Percentiles rank a stretch among this genome's conserved stretches.
phyloP scores from a whole-genome alignment of 257 asterid species.

The Capsicum baccatum region DNA sequence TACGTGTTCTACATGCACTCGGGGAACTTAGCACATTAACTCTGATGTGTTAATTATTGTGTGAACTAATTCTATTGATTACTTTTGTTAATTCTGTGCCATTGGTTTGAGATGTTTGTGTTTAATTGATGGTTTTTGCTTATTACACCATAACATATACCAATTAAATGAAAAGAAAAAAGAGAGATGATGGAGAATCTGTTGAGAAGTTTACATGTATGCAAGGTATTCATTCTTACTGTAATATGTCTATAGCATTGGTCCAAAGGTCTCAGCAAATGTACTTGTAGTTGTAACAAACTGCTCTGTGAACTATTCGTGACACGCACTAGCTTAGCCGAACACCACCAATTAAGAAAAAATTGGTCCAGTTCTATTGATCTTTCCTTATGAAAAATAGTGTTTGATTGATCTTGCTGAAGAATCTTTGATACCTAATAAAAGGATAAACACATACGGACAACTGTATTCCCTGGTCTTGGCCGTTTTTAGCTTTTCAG shows the following conservation, averaged over 20 bases:
- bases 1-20: not conserved
- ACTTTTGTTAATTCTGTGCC: not conserved
- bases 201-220: not conserved
- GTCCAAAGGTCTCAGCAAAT: too few species aligned
- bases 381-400: not conserved
- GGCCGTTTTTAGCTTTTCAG: not conserved
- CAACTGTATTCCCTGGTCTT: not conserved
- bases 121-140: not conserved
- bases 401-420: not conserved
- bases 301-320: not conserved
- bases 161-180: not conserved
- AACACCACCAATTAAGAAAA: not conserved
- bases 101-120: not conserved
- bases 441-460: not conserved
- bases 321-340: not conserved
- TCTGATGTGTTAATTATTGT: not conserved
- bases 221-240: not conserved
- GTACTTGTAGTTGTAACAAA: conserved; percentile 17
- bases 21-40: not conserved
- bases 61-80: not conserved
- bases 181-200: not conserved
- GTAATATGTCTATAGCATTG: not conserved
- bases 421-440: not conserved
- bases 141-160: not conserved
- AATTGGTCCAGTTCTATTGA: not conserved